Base-by-base conservation (phyloP, 495 filamentous ascomycete species). In the Xylaria acuta region DNA sequence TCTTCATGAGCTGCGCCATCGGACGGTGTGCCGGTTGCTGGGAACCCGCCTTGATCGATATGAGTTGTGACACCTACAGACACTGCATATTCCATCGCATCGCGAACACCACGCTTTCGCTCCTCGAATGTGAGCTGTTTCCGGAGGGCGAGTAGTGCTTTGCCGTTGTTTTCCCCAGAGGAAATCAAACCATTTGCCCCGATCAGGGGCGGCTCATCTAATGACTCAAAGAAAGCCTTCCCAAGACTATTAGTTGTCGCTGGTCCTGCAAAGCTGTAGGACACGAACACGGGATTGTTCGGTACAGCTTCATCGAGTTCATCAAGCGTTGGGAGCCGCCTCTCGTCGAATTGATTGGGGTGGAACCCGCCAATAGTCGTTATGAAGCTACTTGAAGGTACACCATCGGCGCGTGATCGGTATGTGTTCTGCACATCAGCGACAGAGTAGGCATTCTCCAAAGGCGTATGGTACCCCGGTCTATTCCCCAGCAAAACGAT, bases 1-100 rank as follows among this genome's bases (percentile, higher is more conserved):
- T 79, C 73, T 18, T 76, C 77, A 65, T 68, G 62, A 6, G 70
- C 77, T 3, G 75, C 72, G 20, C 74, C 74, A 51, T 79, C 77
- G 25, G 70, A 38, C 12, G 77, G 69, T 2, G 70, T 77, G 11
- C 64, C 69, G 6, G 77, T 71, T 8, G 74, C 72, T 2, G 63
- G 64, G 43, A 79, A 77, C 2, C 70, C 77, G n/a, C 77, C 77
- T 47, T 79, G 77, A 66, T 79, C 77, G 1, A 79, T 72, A 64
- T 79, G 75, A 0, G 77, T 76, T 6, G 76, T 78, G 1, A 76
- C 54, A n/a, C 76, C 76, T 7, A 78, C 12, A 0, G 75, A 75
- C n/a, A 63, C 70, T 18, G 76, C 74, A 60, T 78, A 76, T 12
- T 65, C 54, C 76, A 78, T 78, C n/a, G 76, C 75, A 53, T 73